These are phyloP conservation scores for Colletotrichum spinosum DNA, from an alignment of 2,329 filamentous ascomycete species.

Conservation along the genomic window DNA sequence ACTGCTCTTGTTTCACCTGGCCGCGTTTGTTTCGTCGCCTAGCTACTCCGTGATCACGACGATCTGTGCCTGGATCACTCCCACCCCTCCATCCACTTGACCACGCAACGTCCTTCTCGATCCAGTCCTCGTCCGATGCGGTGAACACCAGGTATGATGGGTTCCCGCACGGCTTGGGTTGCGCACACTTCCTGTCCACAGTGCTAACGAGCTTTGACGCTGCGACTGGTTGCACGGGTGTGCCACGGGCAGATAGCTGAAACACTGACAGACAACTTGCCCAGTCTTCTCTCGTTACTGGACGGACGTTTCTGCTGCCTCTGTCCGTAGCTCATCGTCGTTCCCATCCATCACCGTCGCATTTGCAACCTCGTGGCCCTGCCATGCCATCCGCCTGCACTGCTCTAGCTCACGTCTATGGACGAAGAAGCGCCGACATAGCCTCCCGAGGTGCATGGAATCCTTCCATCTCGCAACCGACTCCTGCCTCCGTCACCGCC, in stretches of 20 bases:
- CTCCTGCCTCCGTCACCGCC: constrained; percentile 23
- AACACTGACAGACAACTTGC: constrained; percentile 38
- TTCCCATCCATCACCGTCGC: constrained; percentile 12
- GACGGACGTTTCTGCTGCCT: constrained; percentile 15
- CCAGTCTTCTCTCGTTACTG: constrained; percentile 30
- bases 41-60: constrained; percentile 23
- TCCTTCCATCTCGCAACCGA: constrained; percentile 35
- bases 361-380: constrained; percentile 27
- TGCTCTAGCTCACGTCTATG: constrained; percentile 29
- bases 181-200: constrained; percentile 18
- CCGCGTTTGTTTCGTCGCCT: constrained; percentile 34
- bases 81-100: background rate
- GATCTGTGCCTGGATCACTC: constrained; percentile 30
- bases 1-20: constrained; percentile 36
- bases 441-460: constrained; percentile 35
- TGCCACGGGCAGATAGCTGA: constrained; percentile 34
- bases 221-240: constrained; percentile 29
- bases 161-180: constrained; percentile 29
- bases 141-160: constrained; percentile 27
- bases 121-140: constrained; percentile 31
- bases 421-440: constrained; percentile 36
- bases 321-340: constrained; percentile 1
- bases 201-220: constrained; percentile 28
- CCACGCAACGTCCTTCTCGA: constrained; percentile 33
- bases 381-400: constrained; percentile 28